phyloP scores from a whole-genome alignment of 768 basidiomycete species.

The Ephemerocybe angulata region DNA sequence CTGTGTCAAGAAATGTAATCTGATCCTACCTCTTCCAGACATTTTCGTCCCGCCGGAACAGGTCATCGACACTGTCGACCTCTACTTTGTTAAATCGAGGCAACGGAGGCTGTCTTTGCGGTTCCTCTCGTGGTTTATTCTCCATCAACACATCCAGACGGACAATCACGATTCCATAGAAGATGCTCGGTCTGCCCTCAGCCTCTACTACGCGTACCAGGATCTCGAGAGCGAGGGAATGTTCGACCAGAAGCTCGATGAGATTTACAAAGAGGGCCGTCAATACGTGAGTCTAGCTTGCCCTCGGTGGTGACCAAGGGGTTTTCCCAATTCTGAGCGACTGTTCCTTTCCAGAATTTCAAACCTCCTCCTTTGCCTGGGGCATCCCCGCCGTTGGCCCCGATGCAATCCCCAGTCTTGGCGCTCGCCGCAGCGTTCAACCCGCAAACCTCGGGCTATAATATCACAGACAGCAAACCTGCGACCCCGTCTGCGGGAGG shows the following conservation, averaged over 20 bases:
- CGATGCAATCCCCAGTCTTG: background rate
- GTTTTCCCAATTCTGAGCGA: background rate
- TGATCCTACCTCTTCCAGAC: slow-evolving; percentile 48
- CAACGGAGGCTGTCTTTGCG: slow-evolving; percentile 88
- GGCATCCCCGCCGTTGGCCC: background rate
- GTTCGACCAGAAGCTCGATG: slow-evolving; percentile 87
- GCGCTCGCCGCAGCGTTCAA: background rate
- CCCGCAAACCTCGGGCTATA: background rate
- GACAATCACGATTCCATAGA: slow-evolving; percentile 99
- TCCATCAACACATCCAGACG: slow-evolving; percentile 87
- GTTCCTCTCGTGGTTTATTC: slow-evolving; percentile 92
- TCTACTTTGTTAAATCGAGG: slow-evolving; percentile 81
- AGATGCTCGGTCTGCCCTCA: slow-evolving; percentile 83
- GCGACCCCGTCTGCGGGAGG: background rate
- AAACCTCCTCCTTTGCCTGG: slow-evolving; percentile 44
- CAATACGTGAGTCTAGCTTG: slow-evolving; percentile 64
- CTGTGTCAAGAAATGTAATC: background rate
- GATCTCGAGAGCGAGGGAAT: slow-evolving; percentile 68
- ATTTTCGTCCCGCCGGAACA: slow-evolving; percentile 94
- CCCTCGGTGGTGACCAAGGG: too few species aligned
- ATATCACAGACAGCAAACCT: background rate
- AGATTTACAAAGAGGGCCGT: slow-evolving; percentile 73
- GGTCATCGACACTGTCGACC: slow-evolving; percentile 95
- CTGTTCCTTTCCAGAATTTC: slow-evolving; percentile 41
- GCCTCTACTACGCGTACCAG: slow-evolving; percentile 79